Evolutionary conservation across 1,284 basidiomycete genomes (phyloP).

Genomic region (Ustilago vetiveriae): DNA sequence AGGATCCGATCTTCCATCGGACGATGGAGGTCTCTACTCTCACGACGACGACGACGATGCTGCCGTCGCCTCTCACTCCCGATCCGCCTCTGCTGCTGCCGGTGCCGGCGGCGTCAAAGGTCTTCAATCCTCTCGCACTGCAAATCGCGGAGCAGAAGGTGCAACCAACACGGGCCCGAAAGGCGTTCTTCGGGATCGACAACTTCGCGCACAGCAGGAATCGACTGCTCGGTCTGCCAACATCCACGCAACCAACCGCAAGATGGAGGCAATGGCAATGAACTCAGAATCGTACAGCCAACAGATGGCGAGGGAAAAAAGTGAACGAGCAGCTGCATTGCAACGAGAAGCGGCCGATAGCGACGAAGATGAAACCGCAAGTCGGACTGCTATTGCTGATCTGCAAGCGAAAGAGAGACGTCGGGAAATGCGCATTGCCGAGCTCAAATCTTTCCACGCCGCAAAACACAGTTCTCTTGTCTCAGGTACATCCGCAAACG

Average conservation of each 20-base stretch:
- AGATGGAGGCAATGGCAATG: conserved; percentile 41
- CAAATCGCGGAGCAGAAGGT: conserved; percentile 24
- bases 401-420: conserved; percentile 41
- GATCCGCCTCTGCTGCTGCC: conserved; percentile 1
- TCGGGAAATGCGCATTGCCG: conserved; percentile 42
- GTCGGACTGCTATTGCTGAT: conserved; percentile 36
- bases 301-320: conserved; percentile 31
- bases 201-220: conserved; percentile 25
- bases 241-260: conserved; percentile 27
- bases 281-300: conserved; percentile 43
- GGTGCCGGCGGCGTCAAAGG: conserved; percentile 8
- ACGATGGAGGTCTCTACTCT: conserved; percentile 13
- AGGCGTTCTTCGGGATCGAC: conserved; percentile 51
- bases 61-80: background rate
- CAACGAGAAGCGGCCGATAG: conserved; percentile 10
- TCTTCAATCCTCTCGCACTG: conserved; percentile 12
- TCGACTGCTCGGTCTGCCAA: conserved; percentile 11
- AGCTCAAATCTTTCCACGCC: conserved; percentile 31
- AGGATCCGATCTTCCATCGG: conserved; percentile 41
- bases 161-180: conserved; percentile 56
- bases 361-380: conserved; percentile 28
- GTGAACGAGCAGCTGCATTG: conserved; percentile 15
- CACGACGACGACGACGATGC: conserved; percentile 22
- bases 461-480: conserved; percentile 3
- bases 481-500: conserved; percentile 1